Evolutionary conservation across 2,329 filamentous ascomycete genomes (phyloP), one percentile per base, ranked within the genome.

Genomic region (Paecilomyces variotii): DNA sequence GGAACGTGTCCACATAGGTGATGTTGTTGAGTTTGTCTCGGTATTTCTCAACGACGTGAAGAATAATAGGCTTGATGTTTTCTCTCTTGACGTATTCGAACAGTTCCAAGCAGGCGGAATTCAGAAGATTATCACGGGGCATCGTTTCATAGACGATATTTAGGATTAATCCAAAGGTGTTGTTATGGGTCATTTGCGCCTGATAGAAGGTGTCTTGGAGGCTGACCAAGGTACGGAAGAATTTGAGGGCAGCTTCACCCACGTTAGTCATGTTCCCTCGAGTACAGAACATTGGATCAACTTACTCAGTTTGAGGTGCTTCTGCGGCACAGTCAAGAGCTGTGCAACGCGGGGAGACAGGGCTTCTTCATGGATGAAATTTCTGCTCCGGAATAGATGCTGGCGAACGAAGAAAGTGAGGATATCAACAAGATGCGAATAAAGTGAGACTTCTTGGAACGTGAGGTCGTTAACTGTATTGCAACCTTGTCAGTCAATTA

Each of bases 361-460:
- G 59, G 88, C 87, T 73, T 97, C 85, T 10, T 84, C 84, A 62
- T 96, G 80, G 27, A 97, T 88, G 69, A 97, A 96, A 68, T 87
- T 89, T 73, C 95, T 94, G 78, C 88, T 92, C 65, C 91, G 86
- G 67, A 90, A 87, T 49, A 88, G 84, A 74, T 97, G 93, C 69
- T 95, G 90, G 49, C 92, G 87, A 63, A 97, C 87, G 72, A 97
- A 97, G 77, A 95, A 97, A 71, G 89, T 92, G 55, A 97, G 82
- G 28, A 97, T 90, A 70, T 99, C 94, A 57, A 97, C 88, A 55
- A 99, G 80, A 71, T 97, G 94, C 24, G 87, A 87, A 73, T 92
- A 96, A 62, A 97, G 82, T n/a, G 90, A 90, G 27, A 94, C 90
- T 72, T 96, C 88, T 67, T 94, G 87, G 57, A 91, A 88, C 26